phyloP scores from a whole-genome alignment of 305 asterid genomes.

The Fraxinus latifolia region DNA sequence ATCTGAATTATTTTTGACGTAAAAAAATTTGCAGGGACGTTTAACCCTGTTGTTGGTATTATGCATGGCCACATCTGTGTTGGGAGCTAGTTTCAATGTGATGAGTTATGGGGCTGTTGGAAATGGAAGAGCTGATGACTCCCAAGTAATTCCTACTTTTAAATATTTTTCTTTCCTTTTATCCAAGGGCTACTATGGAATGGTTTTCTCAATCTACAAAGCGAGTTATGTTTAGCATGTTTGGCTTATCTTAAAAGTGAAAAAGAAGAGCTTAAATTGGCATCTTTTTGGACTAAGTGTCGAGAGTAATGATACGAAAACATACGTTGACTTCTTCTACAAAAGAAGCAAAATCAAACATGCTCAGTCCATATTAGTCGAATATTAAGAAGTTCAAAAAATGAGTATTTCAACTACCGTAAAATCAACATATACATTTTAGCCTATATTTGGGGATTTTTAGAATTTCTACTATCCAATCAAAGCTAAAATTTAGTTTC shows the following conservation, averaged over 20 bases:
- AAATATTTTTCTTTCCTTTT: neutral
- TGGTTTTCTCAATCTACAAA: neutral
- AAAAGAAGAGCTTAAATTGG: neutral
- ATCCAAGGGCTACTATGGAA: neutral
- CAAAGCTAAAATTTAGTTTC: neutral
- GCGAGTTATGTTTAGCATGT: neutral
- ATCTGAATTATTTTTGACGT: neutral
- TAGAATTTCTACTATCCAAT: neutral
- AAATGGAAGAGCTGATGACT: conserved; percentile 51
- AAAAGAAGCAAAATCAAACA: neutral
- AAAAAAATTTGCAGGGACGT: conserved; percentile 26
- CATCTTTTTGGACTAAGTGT: neutral
- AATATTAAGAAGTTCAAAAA: neutral
- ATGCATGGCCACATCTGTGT: conserved; percentile 33
- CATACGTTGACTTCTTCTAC: neutral
- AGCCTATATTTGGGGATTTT: neutral
- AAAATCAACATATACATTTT: neutral
- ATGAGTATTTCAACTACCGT: neutral
- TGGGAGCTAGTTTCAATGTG: conserved; percentile 46
- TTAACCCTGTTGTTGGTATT: conserved; percentile 23
- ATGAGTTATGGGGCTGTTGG: conserved; percentile 55
- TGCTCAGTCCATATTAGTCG: neutral
- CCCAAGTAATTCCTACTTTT: conserved; percentile 34
- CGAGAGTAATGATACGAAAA: neutral
- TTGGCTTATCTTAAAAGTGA: neutral